Conservation (phyloP, 495 filamentous ascomycete genomes). For the Aspergillus indologenus region DNA sequence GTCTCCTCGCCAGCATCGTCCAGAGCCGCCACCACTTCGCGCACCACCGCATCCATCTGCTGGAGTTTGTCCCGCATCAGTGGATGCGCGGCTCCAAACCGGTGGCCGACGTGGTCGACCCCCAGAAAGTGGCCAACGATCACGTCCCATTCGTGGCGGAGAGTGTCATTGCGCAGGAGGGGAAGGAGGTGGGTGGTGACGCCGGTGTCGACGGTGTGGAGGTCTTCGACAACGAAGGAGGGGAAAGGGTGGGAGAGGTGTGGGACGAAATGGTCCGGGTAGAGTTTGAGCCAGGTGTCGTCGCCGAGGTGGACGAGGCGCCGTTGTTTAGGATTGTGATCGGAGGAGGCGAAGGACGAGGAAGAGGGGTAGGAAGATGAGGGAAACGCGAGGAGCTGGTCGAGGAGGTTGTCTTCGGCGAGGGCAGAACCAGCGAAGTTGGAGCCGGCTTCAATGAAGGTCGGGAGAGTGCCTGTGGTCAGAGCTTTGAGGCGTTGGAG, state of each 20-base stretch:
- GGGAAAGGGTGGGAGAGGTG: slow-evolving; percentile 82
- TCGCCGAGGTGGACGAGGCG: slow-evolving; percentile 87
- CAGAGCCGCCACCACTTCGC: slow-evolving; percentile 61
- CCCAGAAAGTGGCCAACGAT: slow-evolving; percentile 88
- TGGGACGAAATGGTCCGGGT: slow-evolving; percentile 81
- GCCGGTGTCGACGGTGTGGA: slow-evolving; percentile 92
- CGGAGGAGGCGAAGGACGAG: neutral
- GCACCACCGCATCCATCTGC: slow-evolving; percentile 82
- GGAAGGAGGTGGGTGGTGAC: slow-evolving; percentile 87
- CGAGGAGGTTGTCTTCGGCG: slow-evolving; percentile 88
- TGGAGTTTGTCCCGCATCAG: slow-evolving; percentile 83
- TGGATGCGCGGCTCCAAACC: slow-evolving; percentile 86
- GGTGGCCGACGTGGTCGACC: slow-evolving; percentile 93
- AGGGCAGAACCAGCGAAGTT: slow-evolving; percentile 93
- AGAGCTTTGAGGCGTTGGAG: slow-evolving; percentile 87
- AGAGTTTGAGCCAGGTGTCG: slow-evolving; percentile 89
- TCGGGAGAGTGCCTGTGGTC: slow-evolving; percentile 90
- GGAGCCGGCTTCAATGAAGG: slow-evolving; percentile 85
- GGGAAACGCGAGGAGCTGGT: slow-evolving; percentile 52
- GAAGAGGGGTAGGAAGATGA: neutral
- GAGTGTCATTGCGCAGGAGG: slow-evolving; percentile 56
- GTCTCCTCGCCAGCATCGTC: slow-evolving; percentile 69
- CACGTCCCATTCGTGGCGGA: slow-evolving; percentile 71
- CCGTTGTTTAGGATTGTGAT: slow-evolving; percentile 60
- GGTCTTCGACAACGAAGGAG: slow-evolving; percentile 94